Percentiles rank a stretch among this genome's conserved stretches.
Evolutionary conservation across 1,139 yeast species (phyloP).

Genomic region (Debaryomyces subglobosus): DNA sequence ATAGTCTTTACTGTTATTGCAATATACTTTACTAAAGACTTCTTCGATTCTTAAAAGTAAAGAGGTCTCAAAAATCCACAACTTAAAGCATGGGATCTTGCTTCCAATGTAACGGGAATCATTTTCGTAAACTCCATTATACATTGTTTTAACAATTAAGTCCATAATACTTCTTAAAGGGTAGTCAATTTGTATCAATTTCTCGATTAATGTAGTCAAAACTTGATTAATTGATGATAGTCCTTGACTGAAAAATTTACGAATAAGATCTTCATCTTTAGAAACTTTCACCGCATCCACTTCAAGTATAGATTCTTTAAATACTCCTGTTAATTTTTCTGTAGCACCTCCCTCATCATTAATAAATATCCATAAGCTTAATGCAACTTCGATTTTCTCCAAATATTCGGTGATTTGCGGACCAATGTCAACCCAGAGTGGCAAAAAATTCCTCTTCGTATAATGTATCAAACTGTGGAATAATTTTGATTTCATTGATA

Average conservation of each 20-base stretch:
- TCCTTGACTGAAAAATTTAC: constrained; percentile 33
- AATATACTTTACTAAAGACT: constrained; percentile 28
- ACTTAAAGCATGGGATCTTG: constrained; percentile 23
- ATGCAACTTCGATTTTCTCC: constrained; percentile 62
- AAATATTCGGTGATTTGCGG: constrained; percentile 47
- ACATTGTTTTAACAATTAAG: constrained; percentile 39
- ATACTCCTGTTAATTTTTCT: constrained; percentile 15
- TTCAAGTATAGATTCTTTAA: constrained; percentile 21
- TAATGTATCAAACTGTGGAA: constrained; percentile 49
- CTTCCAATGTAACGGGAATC: constrained; percentile 40
- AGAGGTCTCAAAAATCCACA: constrained; percentile 47
- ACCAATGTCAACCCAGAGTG: constrained; percentile 29
- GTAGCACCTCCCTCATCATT: constrained; percentile 20
- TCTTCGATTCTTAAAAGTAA: constrained; percentile 36
- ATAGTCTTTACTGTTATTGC: constrained; percentile 15
- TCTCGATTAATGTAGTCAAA: constrained; percentile 37
- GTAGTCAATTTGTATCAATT: constrained; percentile 20
- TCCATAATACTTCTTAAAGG: constrained; percentile 30
- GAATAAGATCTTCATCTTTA: constrained; percentile 22
- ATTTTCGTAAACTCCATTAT: constrained; percentile 46
- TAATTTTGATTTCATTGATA: constrained; percentile 28
- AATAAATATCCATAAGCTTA: constrained; percentile 48
- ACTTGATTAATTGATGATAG: constrained; percentile 38
- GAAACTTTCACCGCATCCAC: constrained; percentile 9
- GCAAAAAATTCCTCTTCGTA: constrained; percentile 48